phyloP scores from a whole-genome alignment of 164 flowering plant genomes.

The Stephania japonica region DNA sequence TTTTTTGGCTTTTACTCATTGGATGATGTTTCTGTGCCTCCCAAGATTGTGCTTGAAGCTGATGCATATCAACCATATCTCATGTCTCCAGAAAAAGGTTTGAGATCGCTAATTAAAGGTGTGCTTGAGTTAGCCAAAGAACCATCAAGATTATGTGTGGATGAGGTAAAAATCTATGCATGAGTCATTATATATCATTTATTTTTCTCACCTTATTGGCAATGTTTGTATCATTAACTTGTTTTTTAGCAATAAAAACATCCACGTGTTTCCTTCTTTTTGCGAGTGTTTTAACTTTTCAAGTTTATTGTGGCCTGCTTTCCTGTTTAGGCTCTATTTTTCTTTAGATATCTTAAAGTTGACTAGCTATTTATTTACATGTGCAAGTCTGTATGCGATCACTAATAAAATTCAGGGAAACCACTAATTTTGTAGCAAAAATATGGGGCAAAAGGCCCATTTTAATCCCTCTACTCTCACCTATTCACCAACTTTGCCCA shows the following conservation, averaged over 20 bases:
- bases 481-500: too few relatives aligned
- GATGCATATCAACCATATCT: slow-evolving; percentile 99
- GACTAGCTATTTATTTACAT: too few relatives aligned
- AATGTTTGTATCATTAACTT: background rate
- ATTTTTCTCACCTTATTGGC: background rate
- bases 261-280: background rate
- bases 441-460: too few relatives aligned
- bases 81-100: slow-evolving; percentile 97
- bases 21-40: slow-evolving; percentile 1
- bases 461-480: too few relatives aligned
- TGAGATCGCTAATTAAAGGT: slow-evolving; percentile 82
- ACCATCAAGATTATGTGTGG: slow-evolving; percentile 94
- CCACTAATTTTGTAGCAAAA: too few relatives aligned
- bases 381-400: too few relatives aligned
- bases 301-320: background rate
- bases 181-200: background rate
- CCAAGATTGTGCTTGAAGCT: slow-evolving; percentile 93
- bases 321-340: too few relatives aligned
- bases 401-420: too few relatives aligned
- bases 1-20: slow-evolving; percentile 2
- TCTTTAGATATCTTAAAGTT: too few relatives aligned
- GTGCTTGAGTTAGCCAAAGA: slow-evolving; percentile 98
- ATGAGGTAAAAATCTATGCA: slow-evolving; percentile 64
- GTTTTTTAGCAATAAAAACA: background rate
- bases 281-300: background rate